These are phyloP conservation scores for Botrytis galanthina DNA, from an alignment of 2,329 filamentous ascomycete genomes.

Conservation along the genomic window DNA sequence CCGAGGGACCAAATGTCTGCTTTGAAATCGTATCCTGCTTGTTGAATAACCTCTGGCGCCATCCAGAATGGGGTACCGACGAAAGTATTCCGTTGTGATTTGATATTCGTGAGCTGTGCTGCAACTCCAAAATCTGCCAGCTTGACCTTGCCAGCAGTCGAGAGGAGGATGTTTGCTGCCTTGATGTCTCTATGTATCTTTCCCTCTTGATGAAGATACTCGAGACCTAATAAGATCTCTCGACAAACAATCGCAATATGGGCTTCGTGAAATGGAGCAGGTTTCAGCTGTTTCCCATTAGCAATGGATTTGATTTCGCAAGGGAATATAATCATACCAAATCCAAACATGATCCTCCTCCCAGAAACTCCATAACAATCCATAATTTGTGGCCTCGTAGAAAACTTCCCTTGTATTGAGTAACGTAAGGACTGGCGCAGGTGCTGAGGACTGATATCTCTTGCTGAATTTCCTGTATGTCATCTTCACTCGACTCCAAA, in stretches of 20 bases:
- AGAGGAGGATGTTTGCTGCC: conserved; percentile 93
- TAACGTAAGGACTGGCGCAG: conserved; percentile 90
- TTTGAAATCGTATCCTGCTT: conserved; percentile 80
- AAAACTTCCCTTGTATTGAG: conserved; percentile 95
- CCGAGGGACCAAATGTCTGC: conserved; percentile 92
- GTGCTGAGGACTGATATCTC: conserved; percentile 95
- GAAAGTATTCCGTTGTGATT: conserved; percentile 95
- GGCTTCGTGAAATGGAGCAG: conserved; percentile 79
- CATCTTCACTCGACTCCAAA: conserved; percentile 96
- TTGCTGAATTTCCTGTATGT: conserved; percentile 96
- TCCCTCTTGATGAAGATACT: conserved; percentile 89
- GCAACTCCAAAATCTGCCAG: conserved; percentile 96
- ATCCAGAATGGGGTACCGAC: conserved; percentile 98
- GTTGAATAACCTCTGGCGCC: conserved; percentile 91
- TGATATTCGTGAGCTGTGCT: conserved; percentile 94
- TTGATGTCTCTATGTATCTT: conserved; percentile 98
- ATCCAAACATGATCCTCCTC: conserved; percentile 92
- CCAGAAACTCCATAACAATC: conserved; percentile 99
- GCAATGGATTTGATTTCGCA: conserved; percentile 9
- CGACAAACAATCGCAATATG: conserved; percentile 95
- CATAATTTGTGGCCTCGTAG: conserved; percentile 95
- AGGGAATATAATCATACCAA: conserved; percentile 57
- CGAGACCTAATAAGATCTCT: conserved; percentile 82
- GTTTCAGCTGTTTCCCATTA: conserved; percentile 66
- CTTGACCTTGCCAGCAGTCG: conserved; percentile 86